phyloP scores from a whole-genome alignment of 1,284 basidiomycete genomes.

The Kalmanozyma brasiliensis region DNA sequence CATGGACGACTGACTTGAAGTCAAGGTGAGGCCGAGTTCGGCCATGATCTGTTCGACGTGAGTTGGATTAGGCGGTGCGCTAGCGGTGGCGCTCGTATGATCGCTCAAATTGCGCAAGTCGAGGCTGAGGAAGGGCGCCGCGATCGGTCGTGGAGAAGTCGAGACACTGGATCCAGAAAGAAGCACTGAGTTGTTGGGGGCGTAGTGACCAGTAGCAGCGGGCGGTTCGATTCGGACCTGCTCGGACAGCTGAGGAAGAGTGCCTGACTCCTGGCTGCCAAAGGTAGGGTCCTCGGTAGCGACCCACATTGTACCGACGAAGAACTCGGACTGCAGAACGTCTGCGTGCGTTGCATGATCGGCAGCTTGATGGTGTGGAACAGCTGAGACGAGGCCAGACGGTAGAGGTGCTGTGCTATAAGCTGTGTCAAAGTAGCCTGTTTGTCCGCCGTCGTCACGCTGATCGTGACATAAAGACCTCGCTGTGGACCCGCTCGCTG shows the following conservation, averaged over 20 bases:
- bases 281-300: constrained; percentile 4
- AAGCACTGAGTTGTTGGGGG: background rate
- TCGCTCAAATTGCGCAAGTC: constrained; percentile 27
- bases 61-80: constrained; percentile 17
- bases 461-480: constrained; percentile 2
- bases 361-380: background rate
- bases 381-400: constrained; percentile 1
- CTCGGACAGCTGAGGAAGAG: constrained; percentile 20
- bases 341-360: constrained; percentile 6
- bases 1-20: constrained; percentile 5
- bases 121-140: constrained; percentile 16
- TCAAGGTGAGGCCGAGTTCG: constrained; percentile 27
- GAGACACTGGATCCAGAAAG: constrained; percentile 2
- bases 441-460: constrained; percentile 2
- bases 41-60: constrained; percentile 37
- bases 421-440: background rate
- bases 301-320: constrained; percentile 13
- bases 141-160: constrained; percentile 6
- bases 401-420: constrained; percentile 3
- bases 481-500: background rate
- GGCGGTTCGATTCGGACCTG: constrained; percentile 24
- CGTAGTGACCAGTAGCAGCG: background rate
- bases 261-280: constrained; percentile 20
- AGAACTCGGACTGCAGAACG: constrained; percentile 32
- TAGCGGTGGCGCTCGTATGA: constrained; percentile 3